A percentile compares a stretch with the other conserved stretches of the same genome.
Evolutionary conservation across 1,139 yeast genomes (phyloP).

Genomic region (Protomyces macrosporus): DNA sequence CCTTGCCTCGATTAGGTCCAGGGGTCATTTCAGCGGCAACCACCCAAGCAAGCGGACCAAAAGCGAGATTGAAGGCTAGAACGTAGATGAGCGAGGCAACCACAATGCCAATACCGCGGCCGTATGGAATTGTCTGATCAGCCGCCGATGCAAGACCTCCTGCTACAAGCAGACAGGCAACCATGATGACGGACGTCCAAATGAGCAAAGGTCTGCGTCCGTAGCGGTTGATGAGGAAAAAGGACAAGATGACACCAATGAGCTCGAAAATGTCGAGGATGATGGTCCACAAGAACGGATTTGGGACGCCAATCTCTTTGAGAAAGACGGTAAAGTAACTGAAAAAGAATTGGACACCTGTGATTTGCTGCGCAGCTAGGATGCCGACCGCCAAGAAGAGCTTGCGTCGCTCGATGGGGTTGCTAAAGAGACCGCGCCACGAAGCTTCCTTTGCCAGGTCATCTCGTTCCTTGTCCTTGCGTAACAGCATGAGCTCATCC

Average conservation of each 20-base stretch:
- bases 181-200: slow-evolving; percentile 61
- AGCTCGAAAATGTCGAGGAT: slow-evolving; percentile 74
- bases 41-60: slow-evolving; percentile 83
- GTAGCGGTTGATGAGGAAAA: slow-evolving; percentile 53
- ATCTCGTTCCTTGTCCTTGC: slow-evolving; percentile 13
- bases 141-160: slow-evolving; percentile 40
- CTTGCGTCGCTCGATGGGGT: slow-evolving; percentile 21
- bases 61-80: slow-evolving; percentile 75
- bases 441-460: slow-evolving; percentile 6
- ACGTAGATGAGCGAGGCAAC: slow-evolving; percentile 72
- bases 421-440: slow-evolving; percentile 8
- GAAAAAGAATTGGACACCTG: slow-evolving; percentile 62
- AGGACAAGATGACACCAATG: slow-evolving; percentile 37
- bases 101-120: slow-evolving; percentile 38
- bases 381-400: slow-evolving; percentile 34
- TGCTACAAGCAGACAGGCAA: slow-evolving; percentile 56
- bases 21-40: slow-evolving; percentile 73
- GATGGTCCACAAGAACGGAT: slow-evolving; percentile 67
- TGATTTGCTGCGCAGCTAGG: slow-evolving; percentile 59
- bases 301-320: slow-evolving; percentile 46
- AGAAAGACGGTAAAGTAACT: slow-evolving; percentile 64
- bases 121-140: slow-evolving; percentile 8
- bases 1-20: slow-evolving; percentile 49
- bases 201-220: slow-evolving; percentile 67
- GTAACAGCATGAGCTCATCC: slow-evolving; percentile 1